phyloP scores from a whole-genome alignment of 129 eudicot genomes.

The Rutidosis leptorrhynchoides region DNA sequence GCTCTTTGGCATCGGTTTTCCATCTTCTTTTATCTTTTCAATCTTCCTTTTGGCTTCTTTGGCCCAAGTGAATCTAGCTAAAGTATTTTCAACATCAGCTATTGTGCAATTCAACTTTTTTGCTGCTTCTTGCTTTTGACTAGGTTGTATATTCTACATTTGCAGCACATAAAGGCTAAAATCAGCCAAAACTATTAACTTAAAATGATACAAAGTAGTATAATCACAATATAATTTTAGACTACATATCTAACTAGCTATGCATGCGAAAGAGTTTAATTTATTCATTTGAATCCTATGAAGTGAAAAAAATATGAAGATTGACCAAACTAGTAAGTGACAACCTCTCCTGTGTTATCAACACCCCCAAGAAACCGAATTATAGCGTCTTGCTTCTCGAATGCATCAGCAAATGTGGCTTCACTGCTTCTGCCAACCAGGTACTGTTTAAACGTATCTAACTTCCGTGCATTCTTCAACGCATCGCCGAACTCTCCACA shows the following conservation, averaged over 20 bases:
- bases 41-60: conserved; percentile 78
- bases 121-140: conserved; percentile 86
- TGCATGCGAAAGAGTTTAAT: background rate
- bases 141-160: conserved; percentile 61
- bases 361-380: conserved; percentile 68
- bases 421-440: conserved; percentile 81
- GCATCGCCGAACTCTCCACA: conserved; percentile 75
- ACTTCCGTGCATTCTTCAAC: conserved; percentile 62
- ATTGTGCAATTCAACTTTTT: conserved; percentile 75
- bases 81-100: conserved; percentile 69
- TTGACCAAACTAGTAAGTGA: conserved; percentile 7
- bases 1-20: conserved; percentile 88
- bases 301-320: background rate
- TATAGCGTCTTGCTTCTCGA: conserved; percentile 80
- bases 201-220: background rate
- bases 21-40: conserved; percentile 75
- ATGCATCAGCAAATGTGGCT: conserved; percentile 78
- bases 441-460: conserved; percentile 69
- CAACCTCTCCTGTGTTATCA: conserved; percentile 82
- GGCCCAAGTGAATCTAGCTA: conserved; percentile 91
- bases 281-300: background rate
- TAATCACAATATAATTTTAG: background rate
- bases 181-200: background rate
- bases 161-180: conserved; percentile 9
- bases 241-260: conserved; percentile 6